Evolutionary conservation across 2,329 filamentous ascomycete species (phyloP), one percentile per base, ranked within the genome.

Genomic region (Escovopsis sp.): DNA sequence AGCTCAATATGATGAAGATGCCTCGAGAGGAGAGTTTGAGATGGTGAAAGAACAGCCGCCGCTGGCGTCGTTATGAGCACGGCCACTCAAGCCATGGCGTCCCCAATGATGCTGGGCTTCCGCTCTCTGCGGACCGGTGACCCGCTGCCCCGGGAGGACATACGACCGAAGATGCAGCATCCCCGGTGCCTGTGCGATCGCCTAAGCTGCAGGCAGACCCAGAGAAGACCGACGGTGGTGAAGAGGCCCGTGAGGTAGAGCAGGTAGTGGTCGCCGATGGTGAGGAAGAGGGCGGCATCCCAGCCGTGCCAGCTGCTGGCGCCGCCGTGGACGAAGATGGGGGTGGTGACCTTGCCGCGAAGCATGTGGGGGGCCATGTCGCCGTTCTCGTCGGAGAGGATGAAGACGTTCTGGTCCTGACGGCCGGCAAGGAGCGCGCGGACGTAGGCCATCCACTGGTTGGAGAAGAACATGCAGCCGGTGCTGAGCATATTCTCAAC

Each of bases 401-500:
- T 46, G 25, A 40, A 44, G 13, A 46, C 44, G 13, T 20, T 33
- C 13, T 39, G 15, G 14, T 35, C 37, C 20, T 48, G 41, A 35
- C 37, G 38, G 4, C 43, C 45, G 13, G 39, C 37, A 16, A 48
- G n/a, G 13, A 45, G 32, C 24, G 37, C 41, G 11, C 45, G 45
- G 4, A 47, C 48, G 30, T 51, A 53, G 13, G 33, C 33, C 49
- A 53, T 53, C 51, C 51, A 53, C 37, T 46, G 41, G 44, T 52
- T 52, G 37, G 51, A 49, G 43, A 47, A 53, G 46, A 49, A 53
- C 50, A 53, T 52, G 45, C 50, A 53, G 20, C 50, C 50, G 5
- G 51, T 47, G 48, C 49, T 53, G 15, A 53, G 39, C 51, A 53
- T 53, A 47, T 51, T 51, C 39, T 53, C 51, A 33, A 53, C 47